Percentiles rank a stretch among this genome's conserved stretches.
Evolutionary conservation across 1,284 basidiomycete genomes (phyloP).

Genomic region (Cutaneotrichosporon sp.): DNA sequence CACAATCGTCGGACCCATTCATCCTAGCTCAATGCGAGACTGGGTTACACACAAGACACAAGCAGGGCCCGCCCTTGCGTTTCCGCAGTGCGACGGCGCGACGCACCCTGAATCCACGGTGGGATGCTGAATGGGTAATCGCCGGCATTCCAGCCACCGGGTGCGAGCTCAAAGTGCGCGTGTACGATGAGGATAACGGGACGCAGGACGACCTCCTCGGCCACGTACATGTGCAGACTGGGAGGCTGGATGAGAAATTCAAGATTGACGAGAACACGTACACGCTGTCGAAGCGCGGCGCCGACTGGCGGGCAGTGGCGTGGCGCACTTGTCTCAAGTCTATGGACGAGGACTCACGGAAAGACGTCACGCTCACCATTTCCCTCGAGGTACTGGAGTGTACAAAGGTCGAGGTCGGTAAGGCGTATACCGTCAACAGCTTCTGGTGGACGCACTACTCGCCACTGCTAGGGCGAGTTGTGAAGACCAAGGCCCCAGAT

Average conservation of each 20-base stretch:
- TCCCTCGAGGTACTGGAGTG: constrained; percentile 53
- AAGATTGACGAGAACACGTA: constrained; percentile 21
- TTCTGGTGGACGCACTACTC: constrained; percentile 50
- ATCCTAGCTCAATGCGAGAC: constrained; percentile 45
- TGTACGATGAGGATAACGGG: constrained; percentile 56
- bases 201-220: constrained; percentile 57
- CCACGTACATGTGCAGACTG: constrained; percentile 40
- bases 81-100: constrained; percentile 55
- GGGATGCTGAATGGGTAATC: constrained; percentile 55
- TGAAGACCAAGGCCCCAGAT: constrained; percentile 37
- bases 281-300: constrained; percentile 53
- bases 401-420: constrained; percentile 49
- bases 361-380: constrained; percentile 32
- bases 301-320: constrained; percentile 44
- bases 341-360: not conserved
- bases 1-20: constrained; percentile 55
- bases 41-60: constrained; percentile 12
- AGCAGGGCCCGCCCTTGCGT: constrained; percentile 45
- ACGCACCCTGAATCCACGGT: constrained; percentile 52
- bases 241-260: constrained; percentile 34
- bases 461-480: constrained; percentile 45
- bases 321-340: constrained; percentile 2
- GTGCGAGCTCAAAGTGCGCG: constrained; percentile 45
- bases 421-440: constrained; percentile 55
- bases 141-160: constrained; percentile 53